Evolutionary conservation across 108 stramenopile genomes (phyloP), one percentile per base, ranked within the genome.

Genomic region (Nitzschia sp.): DNA sequence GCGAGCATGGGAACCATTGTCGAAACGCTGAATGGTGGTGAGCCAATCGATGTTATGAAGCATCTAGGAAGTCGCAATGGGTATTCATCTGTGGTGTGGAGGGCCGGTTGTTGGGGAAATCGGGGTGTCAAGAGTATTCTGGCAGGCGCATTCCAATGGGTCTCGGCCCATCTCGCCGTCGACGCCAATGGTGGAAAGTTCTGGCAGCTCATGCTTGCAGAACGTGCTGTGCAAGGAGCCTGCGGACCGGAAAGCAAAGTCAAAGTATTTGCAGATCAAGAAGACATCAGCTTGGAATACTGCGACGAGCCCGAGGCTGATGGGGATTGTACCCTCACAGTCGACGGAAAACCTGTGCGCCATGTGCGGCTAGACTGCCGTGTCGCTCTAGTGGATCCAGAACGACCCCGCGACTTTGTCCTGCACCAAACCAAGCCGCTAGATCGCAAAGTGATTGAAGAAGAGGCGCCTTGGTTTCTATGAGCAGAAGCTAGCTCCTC

Each of bases 141-240:
- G 54, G 78, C 64, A 8, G 94, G 94, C n/a, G 94, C 94, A 21
- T 95, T 95, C 46, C 91, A 92, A 66, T 82, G 85, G 54, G 88
- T 92, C n/a, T 88, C 86, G 9, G 91, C 94, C 11, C 94, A 95
- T 69, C 66, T 95, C 30, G 94, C 94, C 11, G 94, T 95, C 0
- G 91, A 89, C 74, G 90, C 91, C 21, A 70, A 75, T 11, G 94
- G 94, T 36, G 94, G 94, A 11, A 84, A 81, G 51, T 95, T 92
- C 63, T 95, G 94, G 94, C 94, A 95, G 54, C 80, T 89, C 1
- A 95, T 95, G 86, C 60, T 95, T 27, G 94, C 94, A 2, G 91
- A 92, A 64, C 82, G 89, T 54, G 89, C 89, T 47, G 77, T 95
- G 18, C 94, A 95, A 61, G 86, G 83, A 18, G 94, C 94, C 19